These are phyloP conservation scores for Harrya chromipes DNA, from an alignment of 768 basidiomycete genomes.

Conservation along the genomic window DNA sequence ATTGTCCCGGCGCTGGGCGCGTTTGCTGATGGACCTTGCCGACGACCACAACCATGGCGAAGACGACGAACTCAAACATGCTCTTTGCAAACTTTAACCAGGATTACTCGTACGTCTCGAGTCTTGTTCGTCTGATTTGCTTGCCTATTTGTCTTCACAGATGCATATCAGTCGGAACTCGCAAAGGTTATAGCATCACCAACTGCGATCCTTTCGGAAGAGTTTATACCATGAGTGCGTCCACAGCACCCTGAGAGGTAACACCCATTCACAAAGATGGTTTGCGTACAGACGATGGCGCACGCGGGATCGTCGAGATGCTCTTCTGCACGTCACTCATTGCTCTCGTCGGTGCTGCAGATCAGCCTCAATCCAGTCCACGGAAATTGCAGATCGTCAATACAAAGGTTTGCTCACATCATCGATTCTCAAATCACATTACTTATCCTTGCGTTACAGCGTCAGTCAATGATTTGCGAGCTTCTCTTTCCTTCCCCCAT, in stretches of 20 bases:
- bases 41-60: constrained; percentile 31
- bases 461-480: constrained; percentile 99
- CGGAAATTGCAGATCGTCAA: constrained; percentile 97
- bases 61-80: constrained; percentile 48
- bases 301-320: constrained; percentile 97
- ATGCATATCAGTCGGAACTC: constrained; percentile 92
- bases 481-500: constrained; percentile 96
- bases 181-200: constrained; percentile 94
- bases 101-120: constrained; percentile 76
- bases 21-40: too few relatives aligned
- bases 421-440: constrained; percentile 1
- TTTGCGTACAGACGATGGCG: constrained; percentile 70
- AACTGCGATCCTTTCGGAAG: constrained; percentile 98
- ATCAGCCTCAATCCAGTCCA: constrained; percentile 87
- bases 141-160: constrained; percentile 32
- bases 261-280: not conserved
- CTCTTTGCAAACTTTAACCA: constrained; percentile 97
- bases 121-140: not conserved
- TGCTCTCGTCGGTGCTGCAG: constrained; percentile 93
- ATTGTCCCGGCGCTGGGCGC: too few relatives aligned
- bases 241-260: not conserved
- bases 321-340: constrained; percentile 98
- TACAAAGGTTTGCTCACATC: constrained; percentile 72
- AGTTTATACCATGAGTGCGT: constrained; percentile 92
- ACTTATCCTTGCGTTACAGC: constrained; percentile 40